A percentile compares a stretch with the other conserved stretches of the same genome.
phyloP scores from a whole-genome alignment of 257 asterid genomes.

The Ligustrum vulgare region DNA sequence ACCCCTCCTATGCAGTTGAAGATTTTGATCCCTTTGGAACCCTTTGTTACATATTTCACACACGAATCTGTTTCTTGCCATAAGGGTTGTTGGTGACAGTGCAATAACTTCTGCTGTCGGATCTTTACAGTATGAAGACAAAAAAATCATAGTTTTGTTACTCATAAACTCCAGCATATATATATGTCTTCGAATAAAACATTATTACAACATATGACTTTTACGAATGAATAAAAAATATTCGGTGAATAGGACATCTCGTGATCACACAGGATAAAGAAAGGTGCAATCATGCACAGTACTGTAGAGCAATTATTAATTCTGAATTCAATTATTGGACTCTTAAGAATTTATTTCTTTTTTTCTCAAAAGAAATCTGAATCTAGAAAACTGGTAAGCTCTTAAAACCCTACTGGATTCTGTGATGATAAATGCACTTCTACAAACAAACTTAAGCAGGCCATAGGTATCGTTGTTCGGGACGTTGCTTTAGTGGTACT shows the following conservation, averaged over 20 bases:
- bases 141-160: not conserved
- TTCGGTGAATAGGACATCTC: not conserved
- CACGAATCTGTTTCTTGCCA: slow-evolving; percentile 87
- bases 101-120: slow-evolving; percentile 86
- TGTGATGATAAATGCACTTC: not conserved
- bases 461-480: not conserved
- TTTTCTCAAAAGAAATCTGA: not conserved
- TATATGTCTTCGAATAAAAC: not conserved
- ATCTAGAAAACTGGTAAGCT: not conserved
- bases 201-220: slow-evolving; percentile 5
- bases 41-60: slow-evolving; percentile 91
- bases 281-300: slow-evolving; percentile 45
- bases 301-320: slow-evolving; percentile 29
- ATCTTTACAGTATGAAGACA: slow-evolving; percentile 34
- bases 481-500: too few relatives aligned
- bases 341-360: slow-evolving; percentile 15
- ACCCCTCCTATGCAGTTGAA: slow-evolving; percentile 79
- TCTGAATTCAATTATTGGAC: slow-evolving; percentile 57
- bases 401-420: not conserved
- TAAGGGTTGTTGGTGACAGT: slow-evolving; percentile 77
- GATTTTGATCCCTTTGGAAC: slow-evolving; percentile 86
- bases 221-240: not conserved
- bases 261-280: slow-evolving; percentile 6
- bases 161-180: not conserved
- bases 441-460: not conserved